Base-by-base conservation (phyloP, 331 rosid genomes). In the Prunus yedoensis region DNA sequence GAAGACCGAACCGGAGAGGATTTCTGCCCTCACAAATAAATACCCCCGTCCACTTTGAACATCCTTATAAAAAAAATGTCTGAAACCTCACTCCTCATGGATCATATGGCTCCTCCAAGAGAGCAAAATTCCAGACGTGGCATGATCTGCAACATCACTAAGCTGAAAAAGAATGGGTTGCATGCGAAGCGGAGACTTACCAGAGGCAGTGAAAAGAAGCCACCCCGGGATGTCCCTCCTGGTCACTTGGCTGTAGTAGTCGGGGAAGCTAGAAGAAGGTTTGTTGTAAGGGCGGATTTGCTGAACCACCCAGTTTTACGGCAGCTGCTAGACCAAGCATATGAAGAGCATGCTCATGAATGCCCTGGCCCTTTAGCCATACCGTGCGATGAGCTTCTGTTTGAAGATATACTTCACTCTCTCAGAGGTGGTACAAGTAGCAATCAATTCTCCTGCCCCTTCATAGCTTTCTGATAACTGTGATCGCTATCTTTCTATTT, bases 191-290 rank as follows among this genome's bases (percentile, higher is more conserved):
- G 66, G 53, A 83, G 78, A 80, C 77, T 68, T 70, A 79, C 82
- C n/a, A 18, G 82, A 14, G 60, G 77, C 2, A 43, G 76, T 23
- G 74, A 66, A 47, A 75, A 62, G 64, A 69, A 79, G 61, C 87
- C 74, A 8, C 90, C 89, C 4, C 16, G 70, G 5, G 91, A 87
- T 45, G 85, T 88, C 54, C 96, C 91, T 10, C 77, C 84, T 0
- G 96, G 90, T 14, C 93, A 90, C 88, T 20, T 91, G 78, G 96
- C 91, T 0, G 85, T 88, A 47, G 71, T 69, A n/a, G 96, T 90
- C 6, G 91, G 93, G 21, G 77, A 78, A 68, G 80, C 87, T 45
- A 82, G 73, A 25, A 81, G 73, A 30, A 85, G 90, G 78, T 91
- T 78, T 43, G 85, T 91, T 74, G 84, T 88, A 59, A 87, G 83